A percentile compares a stretch with the other conserved stretches of the same genome.
Conservation (phyloP, 1,284 basidiomycete genomes). For the Ceratobasidium sp. region DNA sequence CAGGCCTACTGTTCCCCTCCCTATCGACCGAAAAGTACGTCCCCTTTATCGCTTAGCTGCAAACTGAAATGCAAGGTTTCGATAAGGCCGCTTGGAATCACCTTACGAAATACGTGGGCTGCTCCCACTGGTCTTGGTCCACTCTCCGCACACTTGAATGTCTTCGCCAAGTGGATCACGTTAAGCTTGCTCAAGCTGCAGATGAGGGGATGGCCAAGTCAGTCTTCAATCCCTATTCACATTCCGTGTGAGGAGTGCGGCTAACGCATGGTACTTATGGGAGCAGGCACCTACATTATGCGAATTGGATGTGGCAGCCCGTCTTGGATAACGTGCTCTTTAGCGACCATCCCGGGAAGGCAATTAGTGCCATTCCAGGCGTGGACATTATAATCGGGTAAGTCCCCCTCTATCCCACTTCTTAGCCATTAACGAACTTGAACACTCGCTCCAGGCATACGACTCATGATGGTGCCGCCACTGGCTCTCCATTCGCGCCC, state of each 20-base stretch:
- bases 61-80: background rate
- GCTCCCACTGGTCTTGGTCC: constrained; percentile 27
- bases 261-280: too few relatives aligned
- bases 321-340: constrained; percentile 67
- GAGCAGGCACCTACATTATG: constrained; percentile 7
- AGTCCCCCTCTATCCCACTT: too few relatives aligned
- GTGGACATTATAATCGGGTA: constrained; percentile 73
- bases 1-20: constrained; percentile 39
- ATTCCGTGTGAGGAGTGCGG: too few relatives aligned
- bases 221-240: too few relatives aligned
- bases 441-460: constrained; percentile 35
- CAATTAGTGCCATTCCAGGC: constrained; percentile 58
- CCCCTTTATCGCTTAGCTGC: background rate
- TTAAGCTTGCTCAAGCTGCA: constrained; percentile 67
- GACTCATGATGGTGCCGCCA: constrained; percentile 15
- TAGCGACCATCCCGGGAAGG: constrained; percentile 63
- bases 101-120: constrained; percentile 25
- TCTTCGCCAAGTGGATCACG: constrained; percentile 50
- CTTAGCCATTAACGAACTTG: too few relatives aligned
- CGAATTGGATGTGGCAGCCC: constrained; percentile 55
- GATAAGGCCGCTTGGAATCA: constrained; percentile 38
- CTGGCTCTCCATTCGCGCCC: background rate
- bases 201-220: constrained; percentile 52
- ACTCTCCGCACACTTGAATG: constrained; percentile 36
- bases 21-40: constrained; percentile 44